Percentiles rank a stretch among this genome's conserved stretches.
phyloP scores from a whole-genome alignment of 1,139 yeast genomes.

The Pichia sp. region DNA sequence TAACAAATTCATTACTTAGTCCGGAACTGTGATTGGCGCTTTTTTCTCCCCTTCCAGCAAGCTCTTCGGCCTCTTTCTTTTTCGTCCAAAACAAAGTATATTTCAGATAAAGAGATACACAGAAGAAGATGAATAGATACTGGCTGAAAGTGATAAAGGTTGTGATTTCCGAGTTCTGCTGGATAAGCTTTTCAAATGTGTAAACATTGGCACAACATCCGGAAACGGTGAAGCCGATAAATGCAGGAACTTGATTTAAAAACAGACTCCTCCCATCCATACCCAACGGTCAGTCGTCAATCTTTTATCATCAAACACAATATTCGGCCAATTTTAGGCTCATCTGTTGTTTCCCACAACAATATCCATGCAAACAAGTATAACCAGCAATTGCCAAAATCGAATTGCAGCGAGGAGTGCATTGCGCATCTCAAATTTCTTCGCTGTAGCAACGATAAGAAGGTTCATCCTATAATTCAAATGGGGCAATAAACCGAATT shows the following conservation, averaged over 20 bases:
- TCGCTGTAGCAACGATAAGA: neutral
- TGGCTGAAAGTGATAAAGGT: constrained; percentile 57
- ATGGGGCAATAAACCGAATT: neutral
- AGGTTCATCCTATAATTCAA: neutral
- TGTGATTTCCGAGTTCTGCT: constrained; percentile 39
- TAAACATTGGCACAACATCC: constrained; percentile 74
- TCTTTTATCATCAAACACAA: neutral
- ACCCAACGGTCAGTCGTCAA: neutral
- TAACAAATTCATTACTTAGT: neutral
- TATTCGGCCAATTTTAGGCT: too few species aligned
- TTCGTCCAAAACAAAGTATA: constrained; percentile 5
- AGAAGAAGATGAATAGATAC: constrained; percentile 49
- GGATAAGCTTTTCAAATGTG: constrained; percentile 52
- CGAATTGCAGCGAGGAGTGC: too few species aligned
- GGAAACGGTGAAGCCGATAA: constrained; percentile 49
- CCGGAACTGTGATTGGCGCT: neutral
- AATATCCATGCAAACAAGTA: too few species aligned
- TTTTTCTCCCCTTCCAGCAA: neutral
- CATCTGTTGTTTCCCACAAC: too few species aligned
- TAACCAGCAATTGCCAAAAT: too few species aligned
- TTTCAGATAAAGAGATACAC: constrained; percentile 11
- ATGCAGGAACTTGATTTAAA: neutral
- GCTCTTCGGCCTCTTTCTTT: neutral
- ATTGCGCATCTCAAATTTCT: too few species aligned
- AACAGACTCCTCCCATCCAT: neutral